Evolutionary conservation across 2,329 filamentous ascomycete genomes (phyloP).

Genomic region (Nannizziopsis barbatae): DNA sequence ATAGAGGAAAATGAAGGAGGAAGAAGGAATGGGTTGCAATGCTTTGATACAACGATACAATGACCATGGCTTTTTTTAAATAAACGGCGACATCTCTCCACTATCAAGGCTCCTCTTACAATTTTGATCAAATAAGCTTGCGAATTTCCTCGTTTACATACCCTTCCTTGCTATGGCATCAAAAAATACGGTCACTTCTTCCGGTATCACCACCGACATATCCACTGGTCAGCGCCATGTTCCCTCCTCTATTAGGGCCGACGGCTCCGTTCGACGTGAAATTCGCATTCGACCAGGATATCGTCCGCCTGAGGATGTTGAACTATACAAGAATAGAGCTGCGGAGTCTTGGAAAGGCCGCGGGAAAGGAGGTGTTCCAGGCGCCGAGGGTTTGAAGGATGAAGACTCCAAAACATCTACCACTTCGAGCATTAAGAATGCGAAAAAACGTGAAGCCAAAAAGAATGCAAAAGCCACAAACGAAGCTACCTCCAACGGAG

Average conservation of each 20-base stretch:
- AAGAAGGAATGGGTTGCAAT: too few relatives aligned
- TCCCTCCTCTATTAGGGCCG: constrained; percentile 71
- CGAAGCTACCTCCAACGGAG: constrained; percentile 14
- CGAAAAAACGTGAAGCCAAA: constrained; percentile 60
- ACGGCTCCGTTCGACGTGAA: constrained; percentile 84
- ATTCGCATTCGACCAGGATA: constrained; percentile 92
- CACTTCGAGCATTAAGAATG: constrained; percentile 64
- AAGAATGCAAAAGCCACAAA: constrained; percentile 46
- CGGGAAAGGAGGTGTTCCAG: constrained; percentile 59
- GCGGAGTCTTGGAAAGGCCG: constrained; percentile 76
- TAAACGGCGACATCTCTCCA: too few relatives aligned
- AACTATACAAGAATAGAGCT: constrained; percentile 87
- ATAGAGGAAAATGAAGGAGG: background rate
- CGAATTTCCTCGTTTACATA: too few relatives aligned
- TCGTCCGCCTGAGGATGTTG: constrained; percentile 85
- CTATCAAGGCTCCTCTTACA: too few relatives aligned
- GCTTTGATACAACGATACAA: too few relatives aligned
- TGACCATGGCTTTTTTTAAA: too few relatives aligned
- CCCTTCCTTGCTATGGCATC: background rate
- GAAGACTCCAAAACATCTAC: constrained; percentile 41
- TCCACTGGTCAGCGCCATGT: constrained; percentile 74
- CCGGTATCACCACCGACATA: constrained; percentile 68
- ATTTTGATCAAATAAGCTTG: too few relatives aligned
- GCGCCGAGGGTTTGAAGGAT: constrained; percentile 49
- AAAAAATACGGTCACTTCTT: constrained; percentile 31